Conservation (phyloP, 2,329 filamentous ascomycete species). For the Xylaria sp. region DNA sequence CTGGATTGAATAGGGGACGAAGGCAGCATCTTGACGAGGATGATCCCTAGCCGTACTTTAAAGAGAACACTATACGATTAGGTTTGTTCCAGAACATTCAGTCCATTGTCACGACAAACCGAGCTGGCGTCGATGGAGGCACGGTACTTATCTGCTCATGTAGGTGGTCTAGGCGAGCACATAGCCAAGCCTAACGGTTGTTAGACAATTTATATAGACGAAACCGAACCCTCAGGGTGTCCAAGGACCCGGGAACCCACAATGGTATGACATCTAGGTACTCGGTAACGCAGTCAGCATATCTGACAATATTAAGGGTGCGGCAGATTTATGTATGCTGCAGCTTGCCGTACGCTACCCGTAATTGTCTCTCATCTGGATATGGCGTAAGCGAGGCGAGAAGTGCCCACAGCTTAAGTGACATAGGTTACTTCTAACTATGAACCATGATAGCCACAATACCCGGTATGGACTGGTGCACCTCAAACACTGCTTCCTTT, state of each 20-base stretch:
- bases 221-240: slow-evolving; percentile 25
- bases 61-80: neutral
- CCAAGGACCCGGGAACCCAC: slow-evolving; percentile 31
- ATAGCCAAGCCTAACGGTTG: slow-evolving; percentile 24
- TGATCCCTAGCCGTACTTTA: slow-evolving; percentile 10
- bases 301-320: slow-evolving; percentile 33
- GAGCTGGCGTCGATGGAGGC: slow-evolving; percentile 4
- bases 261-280: slow-evolving; percentile 26
- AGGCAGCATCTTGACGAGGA: slow-evolving; percentile 7
- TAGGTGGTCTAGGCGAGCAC: slow-evolving; percentile 16
- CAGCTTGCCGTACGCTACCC: slow-evolving; percentile 35
- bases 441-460: neutral
- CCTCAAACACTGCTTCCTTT: neutral
- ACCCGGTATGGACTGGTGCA: neutral
- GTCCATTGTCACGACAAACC: slow-evolving; percentile 6
- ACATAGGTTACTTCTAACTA: neutral
- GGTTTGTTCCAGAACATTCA: slow-evolving; percentile 4
- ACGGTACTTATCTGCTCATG: slow-evolving; percentile 1
- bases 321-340: slow-evolving; percentile 34
- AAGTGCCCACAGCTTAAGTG: neutral
- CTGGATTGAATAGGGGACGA: neutral
- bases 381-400: slow-evolving; percentile 27
- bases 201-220: slow-evolving; percentile 28
- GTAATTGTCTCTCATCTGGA: slow-evolving; percentile 27
- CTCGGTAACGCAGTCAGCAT: slow-evolving; percentile 19